Conservation (phyloP, 345 rosid species). For the Erucastrum elatum region DNA sequence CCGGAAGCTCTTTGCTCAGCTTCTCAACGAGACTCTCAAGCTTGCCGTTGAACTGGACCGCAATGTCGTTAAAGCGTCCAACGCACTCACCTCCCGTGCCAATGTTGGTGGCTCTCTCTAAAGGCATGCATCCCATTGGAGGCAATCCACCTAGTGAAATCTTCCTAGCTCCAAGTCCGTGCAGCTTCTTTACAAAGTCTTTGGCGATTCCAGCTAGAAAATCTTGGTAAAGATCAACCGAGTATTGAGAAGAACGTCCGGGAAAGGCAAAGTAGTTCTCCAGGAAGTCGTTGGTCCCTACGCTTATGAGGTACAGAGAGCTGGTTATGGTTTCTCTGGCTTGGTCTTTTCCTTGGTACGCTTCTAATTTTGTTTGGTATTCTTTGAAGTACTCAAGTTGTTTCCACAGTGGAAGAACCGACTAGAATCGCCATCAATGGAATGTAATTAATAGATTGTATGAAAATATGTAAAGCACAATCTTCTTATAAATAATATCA, state of each 20-base stretch:
- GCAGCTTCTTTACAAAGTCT: constrained; percentile 43
- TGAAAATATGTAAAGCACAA: not conserved
- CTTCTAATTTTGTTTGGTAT: constrained; percentile 48
- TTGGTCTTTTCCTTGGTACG: constrained; percentile 42
- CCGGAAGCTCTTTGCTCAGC: constrained; percentile 49
- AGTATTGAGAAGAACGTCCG: constrained; percentile 44
- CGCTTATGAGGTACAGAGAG: constrained; percentile 54
- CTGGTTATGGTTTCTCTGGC: constrained; percentile 39
- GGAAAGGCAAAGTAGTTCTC: constrained; percentile 58
- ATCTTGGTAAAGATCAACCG: constrained; percentile 42
- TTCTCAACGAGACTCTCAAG: constrained; percentile 35
- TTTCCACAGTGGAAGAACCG: constrained; percentile 64
- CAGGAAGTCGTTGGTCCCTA: constrained; percentile 63
- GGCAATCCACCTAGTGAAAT: constrained; percentile 63
- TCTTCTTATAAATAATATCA: not conserved
- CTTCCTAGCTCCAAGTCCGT: constrained; percentile 56
- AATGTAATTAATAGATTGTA: not conserved
- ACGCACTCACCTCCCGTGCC: constrained; percentile 44
- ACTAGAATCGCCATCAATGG: constrained; percentile 34
- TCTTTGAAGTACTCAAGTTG: constrained; percentile 56
- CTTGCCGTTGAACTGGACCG: constrained; percentile 51
- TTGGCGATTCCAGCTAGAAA: constrained; percentile 46
- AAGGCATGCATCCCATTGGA: constrained; percentile 71
- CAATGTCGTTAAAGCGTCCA: constrained; percentile 46
- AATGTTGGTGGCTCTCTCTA: constrained; percentile 58